Evolutionary conservation across 352 stramenopile genomes (phyloP).

Genomic region (Plasmopara halstedii): DNA sequence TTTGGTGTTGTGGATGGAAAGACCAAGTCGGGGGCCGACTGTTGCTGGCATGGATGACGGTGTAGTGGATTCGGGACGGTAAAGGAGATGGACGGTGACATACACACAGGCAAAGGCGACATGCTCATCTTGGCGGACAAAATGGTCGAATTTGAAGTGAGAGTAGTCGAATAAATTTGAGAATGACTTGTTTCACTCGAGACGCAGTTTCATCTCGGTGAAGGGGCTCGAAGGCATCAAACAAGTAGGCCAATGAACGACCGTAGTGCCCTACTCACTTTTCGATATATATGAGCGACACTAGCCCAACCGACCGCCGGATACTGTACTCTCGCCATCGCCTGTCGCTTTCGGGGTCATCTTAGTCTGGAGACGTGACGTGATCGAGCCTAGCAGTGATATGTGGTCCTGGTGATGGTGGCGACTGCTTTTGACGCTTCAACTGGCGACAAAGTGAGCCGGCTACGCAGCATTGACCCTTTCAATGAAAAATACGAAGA

Average conservation of each 20-base stretch:
- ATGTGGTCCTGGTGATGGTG: background rate
- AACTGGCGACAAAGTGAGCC: slow-evolving; percentile 22
- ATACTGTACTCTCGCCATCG: slow-evolving; percentile 17
- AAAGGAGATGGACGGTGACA: slow-evolving; percentile 8
- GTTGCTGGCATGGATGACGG: background rate
- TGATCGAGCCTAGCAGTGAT: background rate
- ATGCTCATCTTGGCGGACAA: too few relatives aligned
- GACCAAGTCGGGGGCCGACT: background rate
- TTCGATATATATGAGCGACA: slow-evolving; percentile 6
- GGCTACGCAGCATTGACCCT: slow-evolving; percentile 12
- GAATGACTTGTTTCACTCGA: slow-evolving; percentile 21
- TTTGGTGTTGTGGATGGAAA: background rate
- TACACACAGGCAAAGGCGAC: slow-evolving; percentile 9
- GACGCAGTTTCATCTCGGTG: slow-evolving; percentile 3
- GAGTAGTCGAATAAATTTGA: slow-evolving; percentile 7
- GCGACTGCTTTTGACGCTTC: background rate
- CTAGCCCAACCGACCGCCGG: slow-evolving; percentile 18
- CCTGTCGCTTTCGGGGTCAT: slow-evolving; percentile 17
- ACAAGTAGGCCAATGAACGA: slow-evolving; percentile 1
- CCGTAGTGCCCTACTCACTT: slow-evolving; percentile 12
- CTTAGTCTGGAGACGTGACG: slow-evolving; percentile 24
- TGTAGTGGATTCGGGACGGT: slow-evolving; percentile 19
- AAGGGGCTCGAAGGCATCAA: background rate
- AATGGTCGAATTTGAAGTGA: background rate
- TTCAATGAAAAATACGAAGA: slow-evolving; percentile 28